These are phyloP conservation scores for Vigna radiata DNA, from an alignment of 306 rosid genomes.

Conservation along the genomic window DNA sequence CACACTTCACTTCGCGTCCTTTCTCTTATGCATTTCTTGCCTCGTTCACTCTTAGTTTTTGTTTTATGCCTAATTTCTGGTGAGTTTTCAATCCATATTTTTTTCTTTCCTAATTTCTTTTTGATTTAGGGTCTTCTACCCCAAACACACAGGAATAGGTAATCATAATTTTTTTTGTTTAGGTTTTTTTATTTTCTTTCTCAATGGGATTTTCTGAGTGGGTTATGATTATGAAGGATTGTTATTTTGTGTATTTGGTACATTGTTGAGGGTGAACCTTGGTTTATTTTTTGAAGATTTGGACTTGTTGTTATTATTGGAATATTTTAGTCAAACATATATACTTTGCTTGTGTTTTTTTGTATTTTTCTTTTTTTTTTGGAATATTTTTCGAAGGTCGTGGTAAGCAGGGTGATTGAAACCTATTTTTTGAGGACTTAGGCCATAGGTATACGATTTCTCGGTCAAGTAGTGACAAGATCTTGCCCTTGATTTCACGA, in stretches of 20 bases:
- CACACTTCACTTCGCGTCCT: no score
- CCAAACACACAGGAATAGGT: neutral
- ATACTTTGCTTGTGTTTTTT: constrained; percentile 54
- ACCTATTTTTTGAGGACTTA: constrained; percentile 77
- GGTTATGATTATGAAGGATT: constrained; percentile 8
- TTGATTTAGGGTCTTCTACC: neutral
- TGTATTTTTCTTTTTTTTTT: constrained; percentile 28
- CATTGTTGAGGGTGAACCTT: neutral
- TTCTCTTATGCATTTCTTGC: no score
- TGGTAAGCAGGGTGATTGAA: constrained; percentile 97
- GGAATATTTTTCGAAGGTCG: constrained; percentile 77
- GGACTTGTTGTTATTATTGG: constrained; percentile 13
- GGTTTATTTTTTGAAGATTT: constrained; percentile 54
- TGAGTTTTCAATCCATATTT: constrained; percentile 40
- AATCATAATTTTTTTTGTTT: neutral
- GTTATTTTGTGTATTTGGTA: neutral
- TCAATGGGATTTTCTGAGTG: neutral
- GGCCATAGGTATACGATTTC: constrained; percentile 75
- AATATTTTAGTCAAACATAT: constrained; percentile 3
- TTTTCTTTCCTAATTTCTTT: neutral
- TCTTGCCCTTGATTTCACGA: constrained; percentile 60
- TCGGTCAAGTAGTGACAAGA: constrained; percentile 70
- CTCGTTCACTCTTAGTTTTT: no score
- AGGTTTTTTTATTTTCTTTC: constrained; percentile 6
- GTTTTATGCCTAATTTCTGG: neutral